These are phyloP conservation scores for Fusarium pilosicola DNA, from an alignment of 2,329 filamentous ascomycete genomes.

Conservation along the genomic window DNA sequence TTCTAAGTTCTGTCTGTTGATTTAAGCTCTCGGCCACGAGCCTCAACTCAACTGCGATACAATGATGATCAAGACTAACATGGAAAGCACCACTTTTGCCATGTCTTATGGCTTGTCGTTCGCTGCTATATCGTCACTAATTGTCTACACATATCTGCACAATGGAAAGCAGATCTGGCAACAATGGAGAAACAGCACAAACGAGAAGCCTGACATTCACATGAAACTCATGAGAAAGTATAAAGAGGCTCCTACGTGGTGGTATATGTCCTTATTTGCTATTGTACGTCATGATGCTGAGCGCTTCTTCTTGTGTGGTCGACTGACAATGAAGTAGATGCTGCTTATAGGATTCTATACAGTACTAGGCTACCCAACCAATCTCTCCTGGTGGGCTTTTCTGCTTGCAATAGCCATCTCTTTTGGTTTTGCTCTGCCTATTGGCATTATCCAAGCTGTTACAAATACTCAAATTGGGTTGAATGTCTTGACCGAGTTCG, in stretches of 20 bases:
- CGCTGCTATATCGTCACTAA: conserved; percentile 73
- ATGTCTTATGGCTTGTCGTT: conserved; percentile 78
- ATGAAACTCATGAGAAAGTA: conserved; percentile 73
- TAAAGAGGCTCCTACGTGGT: conserved; percentile 70
- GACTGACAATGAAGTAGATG: conserved; percentile 52
- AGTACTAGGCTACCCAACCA: conserved; percentile 70
- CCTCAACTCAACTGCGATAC: no score
- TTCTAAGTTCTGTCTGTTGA: no score
- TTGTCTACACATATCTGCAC: conserved; percentile 75
- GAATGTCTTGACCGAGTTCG: conserved; percentile 79
- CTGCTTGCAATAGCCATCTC: conserved; percentile 73
- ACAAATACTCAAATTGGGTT: conserved; percentile 77
- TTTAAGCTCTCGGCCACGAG: no score
- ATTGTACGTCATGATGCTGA: conserved; percentile 53
- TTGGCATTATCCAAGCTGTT: conserved; percentile 75
- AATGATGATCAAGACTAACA: conserved; percentile 9
- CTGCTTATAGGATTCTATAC: conserved; percentile 64
- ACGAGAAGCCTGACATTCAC: conserved; percentile 70
- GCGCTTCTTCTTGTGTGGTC: conserved; percentile 4
- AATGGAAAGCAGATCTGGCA: conserved; percentile 73
- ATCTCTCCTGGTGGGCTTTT: conserved; percentile 78
- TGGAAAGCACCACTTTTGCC: conserved; percentile 72
- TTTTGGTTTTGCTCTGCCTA: conserved; percentile 71
- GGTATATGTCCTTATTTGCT: conserved; percentile 68
- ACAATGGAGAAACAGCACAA: conserved; percentile 68